Conservation (phyloP, 148 eudicot genomes). For the Cornus kousa region DNA sequence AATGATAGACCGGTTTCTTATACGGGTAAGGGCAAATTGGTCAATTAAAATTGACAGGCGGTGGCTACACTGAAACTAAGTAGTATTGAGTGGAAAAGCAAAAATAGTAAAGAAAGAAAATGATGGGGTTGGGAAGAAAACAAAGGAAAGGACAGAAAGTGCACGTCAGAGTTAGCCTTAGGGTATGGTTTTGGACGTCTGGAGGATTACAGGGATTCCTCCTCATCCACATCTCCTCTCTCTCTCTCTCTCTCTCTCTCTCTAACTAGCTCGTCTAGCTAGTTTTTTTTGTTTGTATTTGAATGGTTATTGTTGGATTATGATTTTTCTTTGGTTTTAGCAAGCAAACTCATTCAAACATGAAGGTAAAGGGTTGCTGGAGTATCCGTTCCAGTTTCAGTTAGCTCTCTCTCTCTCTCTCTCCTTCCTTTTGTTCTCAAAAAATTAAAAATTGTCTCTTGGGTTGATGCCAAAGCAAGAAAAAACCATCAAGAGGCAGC, state of each 20-base stretch:
- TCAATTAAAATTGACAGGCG: too few relatives aligned
- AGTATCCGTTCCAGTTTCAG: conserved; percentile 18
- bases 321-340: conserved; percentile 32
- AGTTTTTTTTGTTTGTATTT: conserved; percentile 21
- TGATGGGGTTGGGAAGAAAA: conserved; percentile 20
- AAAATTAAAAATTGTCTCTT: conserved; percentile 56
- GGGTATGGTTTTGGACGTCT: conserved; percentile 18
- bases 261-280: conserved; percentile 7
- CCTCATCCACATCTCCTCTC: conserved; percentile 43
- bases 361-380: conserved; percentile 31
- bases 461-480: conserved; percentile 63
- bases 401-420: conserved; percentile 26
- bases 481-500: conserved; percentile 27
- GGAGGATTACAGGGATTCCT: conserved; percentile 20
- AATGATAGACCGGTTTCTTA: too few relatives aligned
- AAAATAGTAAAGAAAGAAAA: conserved; percentile 16
- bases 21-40: too few relatives aligned
- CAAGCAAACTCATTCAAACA: conserved; percentile 27
- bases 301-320: conserved; percentile 15
- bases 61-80: too few relatives aligned
- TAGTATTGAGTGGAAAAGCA: neutral
- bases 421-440: conserved; percentile 7
- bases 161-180: conserved; percentile 43
- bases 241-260: conserved; percentile 28
- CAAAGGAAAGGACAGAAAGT: conserved; percentile 53